A percentile compares a stretch with the other conserved stretches of the same genome.
Evolutionary conservation across 2,329 filamentous ascomycete genomes (phyloP).

Genomic region (Trichoderma oligosporum): DNA sequence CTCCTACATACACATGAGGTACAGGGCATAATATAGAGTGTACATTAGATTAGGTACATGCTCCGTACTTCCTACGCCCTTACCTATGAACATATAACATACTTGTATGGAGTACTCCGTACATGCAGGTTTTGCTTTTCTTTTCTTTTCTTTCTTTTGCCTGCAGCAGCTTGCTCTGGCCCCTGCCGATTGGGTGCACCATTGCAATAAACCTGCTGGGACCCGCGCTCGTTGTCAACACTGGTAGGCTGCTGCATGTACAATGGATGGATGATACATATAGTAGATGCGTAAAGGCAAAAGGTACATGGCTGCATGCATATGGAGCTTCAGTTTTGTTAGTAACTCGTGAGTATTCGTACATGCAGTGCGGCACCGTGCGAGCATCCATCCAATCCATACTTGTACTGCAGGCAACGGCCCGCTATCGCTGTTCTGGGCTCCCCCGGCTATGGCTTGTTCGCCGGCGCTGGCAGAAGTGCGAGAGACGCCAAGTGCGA

Average conservation of each 20-base stretch:
- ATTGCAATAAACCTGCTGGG: slow-evolving; percentile 5
- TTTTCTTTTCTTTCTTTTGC: neutral
- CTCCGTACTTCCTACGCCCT: too few species aligned
- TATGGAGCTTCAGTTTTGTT: neutral
- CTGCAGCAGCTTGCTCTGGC: slow-evolving; percentile 13
- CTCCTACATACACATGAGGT: slow-evolving; percentile 1
- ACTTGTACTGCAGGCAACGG: neutral
- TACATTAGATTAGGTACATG: neutral
- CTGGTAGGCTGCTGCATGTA: neutral
- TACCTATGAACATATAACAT: too few species aligned
- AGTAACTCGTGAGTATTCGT: neutral
- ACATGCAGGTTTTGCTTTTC: neutral
- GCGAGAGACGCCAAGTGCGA: slow-evolving; percentile 1
- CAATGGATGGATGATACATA: too few species aligned
- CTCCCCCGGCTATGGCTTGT: neutral
- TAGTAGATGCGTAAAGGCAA: neutral
- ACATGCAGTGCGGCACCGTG: slow-evolving; percentile 8
- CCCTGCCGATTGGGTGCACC: slow-evolving; percentile 12
- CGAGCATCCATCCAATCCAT: neutral
- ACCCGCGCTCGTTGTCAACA: slow-evolving; percentile 10
- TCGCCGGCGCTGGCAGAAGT: neutral
- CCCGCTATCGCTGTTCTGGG: neutral
- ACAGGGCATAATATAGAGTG: neutral
- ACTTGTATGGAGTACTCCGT: too few species aligned
- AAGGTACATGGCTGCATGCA: neutral